These are phyloP conservation scores for Candida piceae DNA, from an alignment of 805 yeast species.

Conservation along the genomic window DNA sequence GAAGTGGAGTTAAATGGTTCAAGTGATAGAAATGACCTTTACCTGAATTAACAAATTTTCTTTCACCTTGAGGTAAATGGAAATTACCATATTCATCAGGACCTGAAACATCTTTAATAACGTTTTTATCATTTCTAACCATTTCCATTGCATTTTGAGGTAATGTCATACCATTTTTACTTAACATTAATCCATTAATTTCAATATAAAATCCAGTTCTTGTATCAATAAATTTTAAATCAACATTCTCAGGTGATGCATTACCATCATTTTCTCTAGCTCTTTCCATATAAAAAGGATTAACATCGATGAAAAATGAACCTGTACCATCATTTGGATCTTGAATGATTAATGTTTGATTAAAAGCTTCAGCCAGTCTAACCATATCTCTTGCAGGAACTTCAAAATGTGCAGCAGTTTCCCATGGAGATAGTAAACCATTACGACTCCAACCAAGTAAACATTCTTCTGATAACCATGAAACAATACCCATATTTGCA, in stretches of 20 bases:
- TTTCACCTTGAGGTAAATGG: conserved; percentile 14
- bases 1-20: conserved; percentile 22
- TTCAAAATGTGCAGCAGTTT: conserved; percentile 44
- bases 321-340: conserved; percentile 43
- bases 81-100: too few relatives aligned
- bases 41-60: conserved; percentile 32
- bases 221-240: conserved; percentile 56
- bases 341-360: conserved; percentile 39
- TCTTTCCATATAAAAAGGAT: conserved; percentile 46
- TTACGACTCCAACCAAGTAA: conserved; percentile 46
- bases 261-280: conserved; percentile 42
- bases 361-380: conserved; percentile 41
- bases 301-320: conserved; percentile 41
- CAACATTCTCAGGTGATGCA: conserved; percentile 39
- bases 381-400: conserved; percentile 44
- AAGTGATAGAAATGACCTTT: conserved; percentile 30
- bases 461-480: conserved; percentile 49
- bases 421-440: conserved; percentile 51
- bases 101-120: conserved; percentile 15
- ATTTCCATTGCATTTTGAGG: conserved; percentile 14
- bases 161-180: conserved; percentile 10
- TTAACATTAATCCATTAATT: conserved; percentile 43
- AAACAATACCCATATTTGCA: conserved; percentile 35
- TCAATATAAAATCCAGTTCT: conserved; percentile 58
- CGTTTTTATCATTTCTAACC: conserved; percentile 15